phyloP scores from a whole-genome alignment of 768 basidiomycete species.

The Pholiota conissans region DNA sequence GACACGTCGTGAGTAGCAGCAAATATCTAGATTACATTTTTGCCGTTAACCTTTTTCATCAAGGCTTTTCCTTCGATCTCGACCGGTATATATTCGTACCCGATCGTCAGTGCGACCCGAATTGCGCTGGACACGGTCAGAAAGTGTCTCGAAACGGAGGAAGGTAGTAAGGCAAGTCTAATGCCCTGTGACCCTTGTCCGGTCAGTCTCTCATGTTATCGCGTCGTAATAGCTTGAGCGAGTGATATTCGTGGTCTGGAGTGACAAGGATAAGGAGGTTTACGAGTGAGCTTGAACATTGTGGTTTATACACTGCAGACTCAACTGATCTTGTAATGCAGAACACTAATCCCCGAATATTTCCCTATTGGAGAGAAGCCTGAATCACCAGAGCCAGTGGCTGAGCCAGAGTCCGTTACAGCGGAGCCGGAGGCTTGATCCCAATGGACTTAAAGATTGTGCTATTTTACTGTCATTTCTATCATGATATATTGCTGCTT shows the following conservation, averaged over 20 bases:
- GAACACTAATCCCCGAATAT: constrained; percentile 59
- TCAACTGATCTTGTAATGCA: constrained; percentile 14
- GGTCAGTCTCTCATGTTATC: not conserved
- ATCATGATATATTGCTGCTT: not conserved
- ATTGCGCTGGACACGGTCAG: constrained; percentile 65
- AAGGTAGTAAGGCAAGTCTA: constrained; percentile 43
- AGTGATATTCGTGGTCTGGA: constrained; percentile 76
- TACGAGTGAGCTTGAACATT: constrained; percentile 55
- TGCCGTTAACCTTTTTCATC: not conserved
- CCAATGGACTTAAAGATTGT: not conserved
- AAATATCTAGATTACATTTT: not conserved
- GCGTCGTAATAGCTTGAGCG: constrained; percentile 53
- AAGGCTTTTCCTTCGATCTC: constrained; percentile 84
- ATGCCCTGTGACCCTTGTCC: not conserved
- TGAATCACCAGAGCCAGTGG: constrained; percentile 1
- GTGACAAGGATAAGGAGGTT: constrained; percentile 56
- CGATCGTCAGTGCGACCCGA: constrained; percentile 68
- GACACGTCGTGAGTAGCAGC: constrained; percentile 55
- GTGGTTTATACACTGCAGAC: not conserved
- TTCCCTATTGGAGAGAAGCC: constrained; percentile 44
- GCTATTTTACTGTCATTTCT: not conserved
- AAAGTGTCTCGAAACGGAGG: constrained; percentile 53
- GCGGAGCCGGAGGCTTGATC: not conserved
- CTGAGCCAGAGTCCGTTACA: not conserved
- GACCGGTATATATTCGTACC: constrained; percentile 79